A percentile compares a stretch with the other conserved stretches of the same genome.
These are phyloP conservation scores for Onygenales sp. DNA, from an alignment of 2,329 filamentous ascomycete genomes.

Conservation along the genomic window DNA sequence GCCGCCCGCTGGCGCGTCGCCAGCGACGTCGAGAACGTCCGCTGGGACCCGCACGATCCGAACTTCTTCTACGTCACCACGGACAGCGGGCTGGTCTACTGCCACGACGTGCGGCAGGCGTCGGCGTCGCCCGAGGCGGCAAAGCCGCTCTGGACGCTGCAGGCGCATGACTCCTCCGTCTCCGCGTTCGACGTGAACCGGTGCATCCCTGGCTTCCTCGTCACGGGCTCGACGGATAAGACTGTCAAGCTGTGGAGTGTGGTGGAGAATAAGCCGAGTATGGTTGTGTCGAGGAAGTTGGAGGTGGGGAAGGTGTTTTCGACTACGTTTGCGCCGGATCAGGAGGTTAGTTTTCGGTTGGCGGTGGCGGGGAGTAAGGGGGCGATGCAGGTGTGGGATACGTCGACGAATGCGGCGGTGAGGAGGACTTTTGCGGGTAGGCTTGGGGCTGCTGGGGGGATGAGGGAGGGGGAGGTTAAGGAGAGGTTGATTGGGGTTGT, in stretches of 20 bases:
- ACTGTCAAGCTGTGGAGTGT: slow-evolving; percentile 97
- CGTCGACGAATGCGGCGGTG: slow-evolving; percentile 82
- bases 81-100: slow-evolving; percentile 83
- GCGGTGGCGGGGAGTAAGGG: slow-evolving; percentile 94
- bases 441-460: slow-evolving; percentile 39
- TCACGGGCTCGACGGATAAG: slow-evolving; percentile 87
- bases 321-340: slow-evolving; percentile 78
- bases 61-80: slow-evolving; percentile 96
- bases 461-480: slow-evolving; percentile 38
- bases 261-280: slow-evolving; percentile 65
- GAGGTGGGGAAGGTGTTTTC: slow-evolving; percentile 94
- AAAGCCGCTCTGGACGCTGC: slow-evolving; percentile 86
- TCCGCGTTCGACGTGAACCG: slow-evolving; percentile 90
- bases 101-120: slow-evolving; percentile 73
- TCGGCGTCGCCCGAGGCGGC: slow-evolving; percentile 63
- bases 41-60: slow-evolving; percentile 85
- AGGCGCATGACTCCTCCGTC: slow-evolving; percentile 87
- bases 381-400: slow-evolving; percentile 89
- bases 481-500: slow-evolving; percentile 72
- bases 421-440: slow-evolving; percentile 71
- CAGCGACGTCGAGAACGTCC: slow-evolving; percentile 84
- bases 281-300: slow-evolving; percentile 85
- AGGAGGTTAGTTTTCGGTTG: slow-evolving; percentile 82
- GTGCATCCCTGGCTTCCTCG: slow-evolving; percentile 82
- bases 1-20: slow-evolving; percentile 85